phyloP scores from a whole-genome alignment of 2,329 filamentous ascomycete species.

The Fusarium subtropicale region DNA sequence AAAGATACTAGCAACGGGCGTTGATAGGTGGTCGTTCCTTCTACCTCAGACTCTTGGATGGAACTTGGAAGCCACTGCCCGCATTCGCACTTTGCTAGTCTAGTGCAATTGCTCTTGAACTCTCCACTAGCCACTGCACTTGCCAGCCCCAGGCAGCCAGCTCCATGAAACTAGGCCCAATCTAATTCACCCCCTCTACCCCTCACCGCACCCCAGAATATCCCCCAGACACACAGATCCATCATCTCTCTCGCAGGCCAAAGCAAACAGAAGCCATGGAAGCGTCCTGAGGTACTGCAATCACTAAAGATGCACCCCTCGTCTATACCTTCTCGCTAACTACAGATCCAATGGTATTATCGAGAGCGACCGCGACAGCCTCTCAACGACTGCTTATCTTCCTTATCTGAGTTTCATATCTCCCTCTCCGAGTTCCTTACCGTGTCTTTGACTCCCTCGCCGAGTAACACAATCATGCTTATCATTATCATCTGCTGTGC shows the following conservation, averaged over 20 bases:
- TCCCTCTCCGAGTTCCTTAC: constrained; percentile 1
- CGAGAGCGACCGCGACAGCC: constrained; percentile 11
- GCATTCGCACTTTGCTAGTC: constrained; percentile 6
- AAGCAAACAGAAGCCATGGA: neutral
- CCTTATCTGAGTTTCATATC: constrained; percentile 32
- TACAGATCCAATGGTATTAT: neutral
- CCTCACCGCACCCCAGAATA: constrained; percentile 31
- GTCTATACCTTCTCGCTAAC: constrained; percentile 1
- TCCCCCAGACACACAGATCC: constrained; percentile 30
- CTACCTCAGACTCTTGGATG: constrained; percentile 8
- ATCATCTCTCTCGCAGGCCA: constrained; percentile 5
- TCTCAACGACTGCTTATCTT: constrained; percentile 27
- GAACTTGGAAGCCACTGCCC: constrained; percentile 27
- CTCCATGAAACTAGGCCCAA: constrained; percentile 7
- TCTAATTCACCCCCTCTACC: constrained; percentile 6
- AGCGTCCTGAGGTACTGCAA: constrained; percentile 3
- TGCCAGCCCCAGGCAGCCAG: constrained; percentile 10
- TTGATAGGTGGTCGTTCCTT: constrained; percentile 1
- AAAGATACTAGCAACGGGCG: constrained; percentile 10
- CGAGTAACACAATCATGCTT: constrained; percentile 29
- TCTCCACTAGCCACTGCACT: neutral
- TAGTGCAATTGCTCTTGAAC: neutral
- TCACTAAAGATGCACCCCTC: constrained; percentile 28
- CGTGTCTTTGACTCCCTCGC: constrained; percentile 31
- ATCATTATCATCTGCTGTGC: constrained; percentile 14